A percentile compares a stretch with the other conserved stretches of the same genome.
These are phyloP conservation scores for Cytospora paraplurivora DNA, from an alignment of 2,329 filamentous ascomycete species.

Conservation along the genomic window DNA sequence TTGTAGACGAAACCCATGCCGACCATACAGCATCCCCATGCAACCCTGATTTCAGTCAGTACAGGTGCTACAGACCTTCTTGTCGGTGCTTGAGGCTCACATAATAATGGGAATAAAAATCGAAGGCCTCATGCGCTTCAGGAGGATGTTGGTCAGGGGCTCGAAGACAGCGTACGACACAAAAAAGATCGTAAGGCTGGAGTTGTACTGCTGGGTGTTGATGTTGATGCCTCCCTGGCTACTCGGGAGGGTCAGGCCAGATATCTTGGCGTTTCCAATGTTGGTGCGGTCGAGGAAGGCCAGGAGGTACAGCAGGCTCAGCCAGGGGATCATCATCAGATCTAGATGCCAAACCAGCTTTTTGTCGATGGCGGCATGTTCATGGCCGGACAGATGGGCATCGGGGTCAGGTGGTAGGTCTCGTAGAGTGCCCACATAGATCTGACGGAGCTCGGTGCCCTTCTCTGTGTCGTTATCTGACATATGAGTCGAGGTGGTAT, in stretches of 20 bases:
- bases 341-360: constrained; percentile 39
- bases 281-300: constrained; percentile 78
- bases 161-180: constrained; percentile 82
- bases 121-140: constrained; percentile 75
- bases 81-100: constrained; percentile 42
- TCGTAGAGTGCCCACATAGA: constrained; percentile 20
- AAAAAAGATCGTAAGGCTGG: constrained; percentile 81
- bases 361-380: constrained; percentile 37
- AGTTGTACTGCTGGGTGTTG: constrained; percentile 68
- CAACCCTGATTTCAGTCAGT: constrained; percentile 44
- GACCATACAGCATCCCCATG: constrained; percentile 70
- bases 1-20: constrained; percentile 68
- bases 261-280: constrained; percentile 70
- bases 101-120: constrained; percentile 84
- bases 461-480: constrained; percentile 29
- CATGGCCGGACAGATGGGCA: constrained; percentile 35
- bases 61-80: neutral
- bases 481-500: constrained; percentile 7
- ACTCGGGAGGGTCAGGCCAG: constrained; percentile 44
- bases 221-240: constrained; percentile 57
- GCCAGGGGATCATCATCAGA: constrained; percentile 41
- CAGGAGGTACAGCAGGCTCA: constrained; percentile 68
- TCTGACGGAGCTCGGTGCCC: constrained; percentile 23
- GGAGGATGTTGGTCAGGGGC: constrained; percentile 74
- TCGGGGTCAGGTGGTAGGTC: constrained; percentile 39